Conservation (phyloP, 192 early-diverging fungal species). For the Coemansia sp. region DNA sequence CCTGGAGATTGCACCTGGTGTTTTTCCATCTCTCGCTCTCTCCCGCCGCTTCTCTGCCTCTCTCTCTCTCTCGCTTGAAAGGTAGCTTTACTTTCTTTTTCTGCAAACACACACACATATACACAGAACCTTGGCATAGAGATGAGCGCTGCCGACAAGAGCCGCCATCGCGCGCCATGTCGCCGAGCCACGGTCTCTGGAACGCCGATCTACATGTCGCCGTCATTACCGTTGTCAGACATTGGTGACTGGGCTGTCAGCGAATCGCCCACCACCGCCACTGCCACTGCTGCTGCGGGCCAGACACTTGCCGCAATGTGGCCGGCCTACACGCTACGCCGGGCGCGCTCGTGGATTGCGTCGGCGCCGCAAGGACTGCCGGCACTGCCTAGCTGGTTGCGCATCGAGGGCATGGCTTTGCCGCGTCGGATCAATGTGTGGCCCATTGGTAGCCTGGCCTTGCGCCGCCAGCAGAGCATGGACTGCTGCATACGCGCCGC, state of each 20-base stretch:
- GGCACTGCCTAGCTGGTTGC: conserved; percentile 15
- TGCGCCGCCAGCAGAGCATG: neutral
- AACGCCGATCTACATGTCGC: conserved; percentile 6
- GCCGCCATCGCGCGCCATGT: neutral
- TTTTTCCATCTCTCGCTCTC: neutral
- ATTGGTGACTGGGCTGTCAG: conserved; percentile 19
- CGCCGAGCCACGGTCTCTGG: conserved; percentile 30
- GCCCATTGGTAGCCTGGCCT: neutral
- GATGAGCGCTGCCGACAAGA: neutral
- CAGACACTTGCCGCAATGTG: conserved; percentile 1
- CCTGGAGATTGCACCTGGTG: neutral
- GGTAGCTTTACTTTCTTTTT: neutral
- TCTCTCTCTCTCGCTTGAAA: neutral
- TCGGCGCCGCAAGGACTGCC: conserved; percentile 16
- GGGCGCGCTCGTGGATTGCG: conserved; percentile 32
- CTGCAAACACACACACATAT: neutral
- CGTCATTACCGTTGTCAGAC: conserved; percentile 12
- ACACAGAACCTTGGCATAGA: conserved; percentile 1
- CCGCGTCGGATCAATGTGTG: neutral
- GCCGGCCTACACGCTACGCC: conserved; percentile 17
- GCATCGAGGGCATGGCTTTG: conserved; percentile 9
- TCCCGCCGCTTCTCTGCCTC: no score
- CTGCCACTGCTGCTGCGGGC: neutral
- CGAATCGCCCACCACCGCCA: neutral
- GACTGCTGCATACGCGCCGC: neutral